Evolutionary conservation across 805 yeast genomes (phyloP), one percentile per base, ranked within the genome.

Genomic region (Ogataea nonfermentans): DNA sequence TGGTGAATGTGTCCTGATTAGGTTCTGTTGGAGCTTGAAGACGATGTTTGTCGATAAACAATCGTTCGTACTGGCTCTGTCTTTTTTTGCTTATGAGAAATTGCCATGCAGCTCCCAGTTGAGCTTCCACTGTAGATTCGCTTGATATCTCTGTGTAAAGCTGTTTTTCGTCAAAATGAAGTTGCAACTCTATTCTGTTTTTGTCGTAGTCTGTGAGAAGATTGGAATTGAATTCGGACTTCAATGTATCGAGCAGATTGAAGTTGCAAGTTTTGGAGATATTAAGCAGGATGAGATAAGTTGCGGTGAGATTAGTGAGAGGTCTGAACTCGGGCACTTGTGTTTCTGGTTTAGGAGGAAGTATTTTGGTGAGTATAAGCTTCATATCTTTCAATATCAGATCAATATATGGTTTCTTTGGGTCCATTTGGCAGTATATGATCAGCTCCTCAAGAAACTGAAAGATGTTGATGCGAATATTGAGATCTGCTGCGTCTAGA

Each of bases 361-460:
- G 48, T n/a, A 69, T 59, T 33, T 58, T 57, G 10, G 58, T 42
- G 15, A 70, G 36, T 1, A 71, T 62, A 10, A 47, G 25, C 0
- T 54, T 59, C 35, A 71, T 51, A 41, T 70, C 72, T 4, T 50
- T 49, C 11, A 59, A 34, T 2, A 70, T 46, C 7, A 48, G 40
- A 4, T 36, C 16, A 20, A 46, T 28, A 37, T 47, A 55, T 4
- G 55, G 54, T 37, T 22, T 38, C 28, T 9, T 28, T 10, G 36
- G 34, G 28, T 40, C 44, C 11, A 29, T 24, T 27, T 57, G 59
- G 15, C 73, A 61, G 16, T 67, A 68, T 14, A 61, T 49, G 2
- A 78, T 65, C 25, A 85, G 59, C n/a, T 78, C 73, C 44, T 85
- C 91, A 4, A 87, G 56, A 51, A 85, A 80, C 55, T 78, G 85